Conservation (phyloP, 208 protist species). For the Leishmania lainsoni region DNA sequence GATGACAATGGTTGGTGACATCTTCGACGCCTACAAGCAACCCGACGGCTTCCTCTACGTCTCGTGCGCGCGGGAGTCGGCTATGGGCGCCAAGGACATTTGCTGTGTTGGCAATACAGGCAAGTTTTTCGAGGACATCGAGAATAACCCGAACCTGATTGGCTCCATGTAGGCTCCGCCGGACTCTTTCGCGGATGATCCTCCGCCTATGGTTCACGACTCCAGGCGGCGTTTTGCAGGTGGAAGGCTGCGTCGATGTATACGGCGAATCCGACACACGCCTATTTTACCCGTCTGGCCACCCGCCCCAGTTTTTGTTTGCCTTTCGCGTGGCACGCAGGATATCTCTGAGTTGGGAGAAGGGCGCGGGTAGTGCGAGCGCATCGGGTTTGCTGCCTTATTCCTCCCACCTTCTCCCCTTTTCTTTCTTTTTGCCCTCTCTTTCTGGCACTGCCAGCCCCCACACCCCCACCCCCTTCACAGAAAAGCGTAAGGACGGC, state of each 20-base stretch:
- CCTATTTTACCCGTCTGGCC: not conserved
- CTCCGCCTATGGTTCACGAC: not conserved
- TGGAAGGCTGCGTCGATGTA: not conserved
- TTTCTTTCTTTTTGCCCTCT: no score
- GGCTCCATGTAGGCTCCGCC: constrained; percentile 3
- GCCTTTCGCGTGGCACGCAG: no score
- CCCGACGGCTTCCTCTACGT: constrained; percentile 40
- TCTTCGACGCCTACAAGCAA: constrained; percentile 26
- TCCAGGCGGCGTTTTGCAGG: not conserved
- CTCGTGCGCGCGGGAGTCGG: constrained; percentile 9
- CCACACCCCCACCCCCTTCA: no score
- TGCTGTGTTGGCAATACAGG: constrained; percentile 16
- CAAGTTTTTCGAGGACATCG: constrained; percentile 12
- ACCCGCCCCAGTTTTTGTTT: not conserved
- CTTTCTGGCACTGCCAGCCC: no score
- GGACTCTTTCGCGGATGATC: not conserved
- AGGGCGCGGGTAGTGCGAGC: no score
- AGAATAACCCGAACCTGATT: constrained; percentile 25
- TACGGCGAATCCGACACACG: not conserved
- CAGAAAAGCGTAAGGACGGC: no score
- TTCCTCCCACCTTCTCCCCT: no score
- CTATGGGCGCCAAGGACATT: constrained; percentile 16
- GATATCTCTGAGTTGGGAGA: no score
- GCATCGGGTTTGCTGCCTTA: no score
- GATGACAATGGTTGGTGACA: constrained; percentile 22